Evolutionary conservation across 345 rosid genomes (phyloP), one percentile per base, ranked within the genome.

Genomic region (Kandelia obovata): DNA sequence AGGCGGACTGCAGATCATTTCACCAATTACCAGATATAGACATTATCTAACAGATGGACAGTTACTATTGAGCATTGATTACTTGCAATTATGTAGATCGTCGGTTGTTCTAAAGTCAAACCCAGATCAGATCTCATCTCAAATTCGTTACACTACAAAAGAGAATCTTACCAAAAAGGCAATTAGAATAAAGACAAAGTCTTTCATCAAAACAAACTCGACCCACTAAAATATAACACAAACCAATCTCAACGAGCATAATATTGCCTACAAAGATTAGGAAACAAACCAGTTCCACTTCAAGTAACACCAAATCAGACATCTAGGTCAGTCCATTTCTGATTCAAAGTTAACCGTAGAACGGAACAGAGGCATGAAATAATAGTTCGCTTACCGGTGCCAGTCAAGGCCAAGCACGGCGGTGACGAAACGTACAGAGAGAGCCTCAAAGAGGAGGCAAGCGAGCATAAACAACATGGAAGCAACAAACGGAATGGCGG

Each of bases 351-450:
- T 2, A 30, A 52, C 16, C 28, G 58, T 27, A 27, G 56, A 27
- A n/a, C 58, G n/a, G 28, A 16, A 55, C 4, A 46, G 26, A 39
- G 52, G 61, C 19, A 25, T 58, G 15, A 7, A 55, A 65, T 28
- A 43, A 43, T 2, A 3, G 19, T 43, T 43, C 5, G 61, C 11
- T 71, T 82, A 92, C 96, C 88, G 74, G 81, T 95, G 96, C 96
- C 99, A 90, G 73, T 89, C 96, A 35, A 88, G 85, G 79, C 97
- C 97, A 56, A 92, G 97, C 61, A 92, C 93, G 49, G 92, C 93
- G 11, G 99, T 88, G 71, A 84, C 88, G 67, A 80, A 92, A 77
- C 99, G 93, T 21, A 95, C 99, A 58, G 87, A 86, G 58, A 90
- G 83, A 76, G 92, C 90, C 61, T 95, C 99, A 58, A 82, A 85